phyloP scores from a whole-genome alignment of 768 basidiomycete species.

The Panus rudis region DNA sequence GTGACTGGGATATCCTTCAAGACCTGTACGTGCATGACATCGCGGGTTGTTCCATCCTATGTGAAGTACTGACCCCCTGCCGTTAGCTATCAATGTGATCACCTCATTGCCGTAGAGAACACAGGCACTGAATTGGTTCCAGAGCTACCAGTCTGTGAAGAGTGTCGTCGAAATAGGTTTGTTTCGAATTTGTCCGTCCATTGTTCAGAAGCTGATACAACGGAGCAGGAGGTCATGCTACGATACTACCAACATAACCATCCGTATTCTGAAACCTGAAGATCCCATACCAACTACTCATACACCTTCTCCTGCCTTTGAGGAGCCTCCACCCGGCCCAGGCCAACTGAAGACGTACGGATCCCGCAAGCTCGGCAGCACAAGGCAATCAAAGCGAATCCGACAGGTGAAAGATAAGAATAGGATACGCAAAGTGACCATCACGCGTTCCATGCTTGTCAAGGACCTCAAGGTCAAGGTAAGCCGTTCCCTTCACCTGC shows the following conservation, averaged over 20 bases:
- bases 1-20: slow-evolving; percentile 60
- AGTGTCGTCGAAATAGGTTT: slow-evolving; percentile 57
- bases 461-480: slow-evolving; percentile 77
- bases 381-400: slow-evolving; percentile 60
- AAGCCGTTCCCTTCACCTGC: slow-evolving; percentile 11
- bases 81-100: slow-evolving; percentile 51
- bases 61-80: slow-evolving; percentile 3
- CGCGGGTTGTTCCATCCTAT: neutral
- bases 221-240: slow-evolving; percentile 46
- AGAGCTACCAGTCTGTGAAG: slow-evolving; percentile 48
- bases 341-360: slow-evolving; percentile 26
- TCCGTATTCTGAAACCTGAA: slow-evolving; percentile 37
- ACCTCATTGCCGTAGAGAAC: slow-evolving; percentile 44
- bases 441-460: slow-evolving; percentile 61
- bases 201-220: slow-evolving; percentile 4
- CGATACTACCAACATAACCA: slow-evolving; percentile 52
- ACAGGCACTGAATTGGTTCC: slow-evolving; percentile 31
- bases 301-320: slow-evolving; percentile 16
- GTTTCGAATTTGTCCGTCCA: neutral
- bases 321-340: slow-evolving; percentile 8
- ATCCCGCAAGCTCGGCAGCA: slow-evolving; percentile 32
- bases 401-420: slow-evolving; percentile 47
- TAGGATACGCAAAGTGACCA: slow-evolving; percentile 43
- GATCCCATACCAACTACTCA: slow-evolving; percentile 24
- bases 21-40: slow-evolving; percentile 42